Percentiles rank a stretch among this genome's conserved stretches.
Evolutionary conservation across 148 eudicot genomes (phyloP).

Genomic region (Rheum nobile): DNA sequence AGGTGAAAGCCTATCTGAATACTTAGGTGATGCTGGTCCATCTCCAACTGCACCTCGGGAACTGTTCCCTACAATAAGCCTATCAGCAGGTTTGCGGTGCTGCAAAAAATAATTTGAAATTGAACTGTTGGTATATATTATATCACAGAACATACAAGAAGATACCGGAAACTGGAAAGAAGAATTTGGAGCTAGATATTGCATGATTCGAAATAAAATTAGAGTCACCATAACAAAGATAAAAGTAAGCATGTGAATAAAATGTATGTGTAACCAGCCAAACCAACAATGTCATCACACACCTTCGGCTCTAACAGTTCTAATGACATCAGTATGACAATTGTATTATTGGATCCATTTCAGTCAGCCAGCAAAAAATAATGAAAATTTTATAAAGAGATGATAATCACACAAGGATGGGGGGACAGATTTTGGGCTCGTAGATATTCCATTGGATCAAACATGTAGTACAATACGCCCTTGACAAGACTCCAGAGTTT

Average conservation of each 20-base stretch:
- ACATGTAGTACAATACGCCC: too few relatives aligned
- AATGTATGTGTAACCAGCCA: not conserved
- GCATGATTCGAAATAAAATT: not conserved
- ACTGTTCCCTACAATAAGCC: conserved; percentile 73
- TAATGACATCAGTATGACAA: not conserved
- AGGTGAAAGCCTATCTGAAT: conserved; percentile 95
- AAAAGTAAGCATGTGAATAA: not conserved
- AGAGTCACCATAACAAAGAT: not conserved
- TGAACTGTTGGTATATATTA: not conserved
- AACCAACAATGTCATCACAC: not conserved
- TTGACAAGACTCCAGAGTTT: not conserved
- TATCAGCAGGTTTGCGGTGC: conserved; percentile 86
- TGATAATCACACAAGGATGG: too few relatives aligned
- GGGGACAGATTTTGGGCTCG: too few relatives aligned
- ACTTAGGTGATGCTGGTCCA: conserved; percentile 68
- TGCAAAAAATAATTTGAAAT: conserved; percentile 27
- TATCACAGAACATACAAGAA: not conserved
- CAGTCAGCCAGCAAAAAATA: too few relatives aligned
- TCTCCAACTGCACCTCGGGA: conserved; percentile 73
- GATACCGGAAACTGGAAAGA: not conserved
- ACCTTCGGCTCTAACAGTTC: not conserved
- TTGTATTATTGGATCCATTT: not conserved
- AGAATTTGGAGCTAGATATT: not conserved
- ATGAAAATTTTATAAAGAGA: too few relatives aligned
- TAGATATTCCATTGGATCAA: too few relatives aligned